Evolutionary conservation across 2,329 filamentous ascomycete genomes (phyloP).

Genomic region (Ciborinia camelliae): DNA sequence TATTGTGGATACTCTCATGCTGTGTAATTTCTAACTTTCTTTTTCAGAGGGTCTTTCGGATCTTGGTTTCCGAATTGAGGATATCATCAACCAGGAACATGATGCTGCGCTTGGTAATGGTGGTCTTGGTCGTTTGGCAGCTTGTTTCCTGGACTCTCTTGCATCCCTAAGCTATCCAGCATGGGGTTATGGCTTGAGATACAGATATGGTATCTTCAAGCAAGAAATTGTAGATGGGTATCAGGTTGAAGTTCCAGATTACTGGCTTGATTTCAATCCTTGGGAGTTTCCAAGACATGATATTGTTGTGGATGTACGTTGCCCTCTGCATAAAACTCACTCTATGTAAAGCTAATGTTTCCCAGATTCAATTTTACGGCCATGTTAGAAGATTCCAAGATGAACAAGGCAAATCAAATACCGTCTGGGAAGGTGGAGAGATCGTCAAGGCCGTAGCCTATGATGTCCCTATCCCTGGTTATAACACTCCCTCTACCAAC

Average conservation of each 20-base stretch:
- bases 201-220: conserved; percentile 98
- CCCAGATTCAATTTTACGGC: conserved; percentile 85
- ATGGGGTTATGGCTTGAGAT: conserved; percentile 95
- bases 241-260: conserved; percentile 96
- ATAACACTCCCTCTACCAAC: conserved; percentile 85
- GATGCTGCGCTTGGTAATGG: conserved; percentile 96
- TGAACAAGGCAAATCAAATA: conserved; percentile 69
- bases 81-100: conserved; percentile 90
- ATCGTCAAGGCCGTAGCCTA: conserved; percentile 89
- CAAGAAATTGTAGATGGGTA: conserved; percentile 98
- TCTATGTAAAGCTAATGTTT: conserved; percentile 20
- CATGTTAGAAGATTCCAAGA: conserved; percentile 72
- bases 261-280: conserved; percentile 99
- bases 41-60: conserved; percentile 72
- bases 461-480: conserved; percentile 89
- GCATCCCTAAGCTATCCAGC: conserved; percentile 93
- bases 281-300: conserved; percentile 98
- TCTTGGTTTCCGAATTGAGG: conserved; percentile 94
- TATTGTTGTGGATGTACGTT: conserved; percentile 76
- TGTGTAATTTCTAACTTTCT: conserved; percentile 42
- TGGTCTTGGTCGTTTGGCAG: conserved; percentile 88
- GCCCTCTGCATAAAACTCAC: conserved; percentile 33
- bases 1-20: conserved; percentile 54
- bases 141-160: conserved; percentile 94
- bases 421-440: conserved; percentile 89